Conservation (phyloP, 192 early-diverging fungal species). For the Allomyces arbusculus region DNA sequence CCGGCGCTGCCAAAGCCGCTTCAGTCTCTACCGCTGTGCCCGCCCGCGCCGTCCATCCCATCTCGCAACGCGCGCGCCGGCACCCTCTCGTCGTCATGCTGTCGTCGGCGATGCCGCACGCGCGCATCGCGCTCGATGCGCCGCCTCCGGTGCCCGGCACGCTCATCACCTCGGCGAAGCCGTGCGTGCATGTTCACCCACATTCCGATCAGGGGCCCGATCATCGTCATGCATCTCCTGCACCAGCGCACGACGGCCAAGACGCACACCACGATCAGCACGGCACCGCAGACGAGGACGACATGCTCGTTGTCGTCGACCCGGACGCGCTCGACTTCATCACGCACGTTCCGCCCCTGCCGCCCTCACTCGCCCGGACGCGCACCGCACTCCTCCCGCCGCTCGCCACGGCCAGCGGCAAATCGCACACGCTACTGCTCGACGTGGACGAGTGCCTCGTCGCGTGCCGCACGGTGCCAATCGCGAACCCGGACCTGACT, state of each 20-base stretch:
- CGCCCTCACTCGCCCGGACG: not conserved
- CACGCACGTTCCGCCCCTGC: not conserved
- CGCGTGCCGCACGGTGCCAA: conserved; percentile 33
- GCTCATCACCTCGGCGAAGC: no score
- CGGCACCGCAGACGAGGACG: not conserved
- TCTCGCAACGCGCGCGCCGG: no score
- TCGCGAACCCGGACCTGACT: conserved; percentile 33
- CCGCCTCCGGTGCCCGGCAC: no score
- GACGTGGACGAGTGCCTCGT: conserved; percentile 53
- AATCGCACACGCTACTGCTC: conserved; percentile 27
- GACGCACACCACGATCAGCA: not conserved
- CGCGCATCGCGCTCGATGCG: no score
- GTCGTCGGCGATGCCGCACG: no score
- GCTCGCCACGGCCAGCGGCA: not conserved
- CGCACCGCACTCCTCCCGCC: not conserved
- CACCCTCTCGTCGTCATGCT: no score
- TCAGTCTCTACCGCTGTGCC: no score
- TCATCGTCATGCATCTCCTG: no score
- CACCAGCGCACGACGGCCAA: not conserved
- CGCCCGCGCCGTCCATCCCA: no score
- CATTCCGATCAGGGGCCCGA: no score
- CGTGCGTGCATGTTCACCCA: no score
- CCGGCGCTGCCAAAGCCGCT: no score
- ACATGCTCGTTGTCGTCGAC: not conserved
- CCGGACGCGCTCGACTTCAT: not conserved